phyloP scores from a whole-genome alignment of 2,329 filamentous ascomycete genomes.

The Pestalotiopsis sp. region DNA sequence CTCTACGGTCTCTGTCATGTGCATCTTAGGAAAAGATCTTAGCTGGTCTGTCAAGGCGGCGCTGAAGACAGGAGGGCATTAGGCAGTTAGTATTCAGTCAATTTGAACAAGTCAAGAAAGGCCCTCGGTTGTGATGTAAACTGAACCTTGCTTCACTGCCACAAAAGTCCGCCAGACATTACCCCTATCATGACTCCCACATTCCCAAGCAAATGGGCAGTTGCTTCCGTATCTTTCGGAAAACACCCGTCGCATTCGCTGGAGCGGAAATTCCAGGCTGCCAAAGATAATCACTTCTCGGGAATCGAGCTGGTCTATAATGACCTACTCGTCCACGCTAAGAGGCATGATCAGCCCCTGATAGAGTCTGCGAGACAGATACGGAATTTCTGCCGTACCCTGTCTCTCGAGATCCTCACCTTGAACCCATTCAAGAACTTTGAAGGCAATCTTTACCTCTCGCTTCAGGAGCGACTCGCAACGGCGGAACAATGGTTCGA shows the following conservation, averaged over 20 bases:
- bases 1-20: not conserved
- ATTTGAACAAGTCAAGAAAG: no score
- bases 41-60: not conserved
- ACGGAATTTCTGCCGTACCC: constrained; percentile 22
- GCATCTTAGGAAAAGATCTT: not conserved
- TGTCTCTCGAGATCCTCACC: constrained; percentile 32
- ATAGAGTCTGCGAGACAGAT: constrained; percentile 18
- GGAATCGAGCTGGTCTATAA: constrained; percentile 33
- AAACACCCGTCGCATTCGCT: constrained; percentile 28
- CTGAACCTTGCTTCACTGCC: not conserved
- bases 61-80: no score
- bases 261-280: constrained; percentile 29
- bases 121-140: not conserved
- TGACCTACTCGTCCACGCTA: constrained; percentile 26
- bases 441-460: constrained; percentile 28
- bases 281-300: constrained; percentile 25
- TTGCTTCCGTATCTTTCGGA: constrained; percentile 10
- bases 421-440: constrained; percentile 37
- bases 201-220: not conserved
- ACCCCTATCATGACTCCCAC: not conserved
- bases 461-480: constrained; percentile 27
- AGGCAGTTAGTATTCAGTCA: no score
- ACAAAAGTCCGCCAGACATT: not conserved
- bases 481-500: constrained; percentile 32
- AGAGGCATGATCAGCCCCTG: constrained; percentile 17